Conservation (phyloP, 345 rosid species). For the Eutrema yunnanense region DNA sequence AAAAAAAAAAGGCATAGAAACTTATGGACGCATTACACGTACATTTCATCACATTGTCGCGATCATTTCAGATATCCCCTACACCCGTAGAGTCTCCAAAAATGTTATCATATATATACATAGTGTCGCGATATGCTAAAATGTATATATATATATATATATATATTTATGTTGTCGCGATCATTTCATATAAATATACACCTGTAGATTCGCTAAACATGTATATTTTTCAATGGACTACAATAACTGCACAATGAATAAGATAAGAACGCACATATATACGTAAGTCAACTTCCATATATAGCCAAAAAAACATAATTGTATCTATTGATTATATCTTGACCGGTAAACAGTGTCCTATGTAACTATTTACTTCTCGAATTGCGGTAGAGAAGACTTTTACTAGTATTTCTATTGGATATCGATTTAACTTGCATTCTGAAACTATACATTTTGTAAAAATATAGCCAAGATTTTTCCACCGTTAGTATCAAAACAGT, state of each 20-base stretch:
- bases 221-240: background rate
- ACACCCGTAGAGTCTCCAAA: background rate
- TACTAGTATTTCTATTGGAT: background rate
- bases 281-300: conserved; percentile 10
- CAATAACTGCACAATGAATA: background rate
- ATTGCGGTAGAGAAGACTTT: background rate
- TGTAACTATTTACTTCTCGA: background rate
- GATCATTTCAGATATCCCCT: background rate
- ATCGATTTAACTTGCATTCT: background rate
- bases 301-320: background rate
- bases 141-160: no score
- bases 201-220: background rate
- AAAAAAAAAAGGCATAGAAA: no score
- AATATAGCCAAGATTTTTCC: no score
- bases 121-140: background rate
- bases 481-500: no score
- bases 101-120: background rate
- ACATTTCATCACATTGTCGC: background rate
- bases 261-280: background rate
- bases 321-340: background rate
- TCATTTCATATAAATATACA: background rate
- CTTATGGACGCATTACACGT: no score
- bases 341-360: background rate
- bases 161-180: background rate
- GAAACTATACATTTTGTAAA: background rate